Conservation (phyloP, 768 basidiomycete species). For the Phaeotremella fagi region DNA sequence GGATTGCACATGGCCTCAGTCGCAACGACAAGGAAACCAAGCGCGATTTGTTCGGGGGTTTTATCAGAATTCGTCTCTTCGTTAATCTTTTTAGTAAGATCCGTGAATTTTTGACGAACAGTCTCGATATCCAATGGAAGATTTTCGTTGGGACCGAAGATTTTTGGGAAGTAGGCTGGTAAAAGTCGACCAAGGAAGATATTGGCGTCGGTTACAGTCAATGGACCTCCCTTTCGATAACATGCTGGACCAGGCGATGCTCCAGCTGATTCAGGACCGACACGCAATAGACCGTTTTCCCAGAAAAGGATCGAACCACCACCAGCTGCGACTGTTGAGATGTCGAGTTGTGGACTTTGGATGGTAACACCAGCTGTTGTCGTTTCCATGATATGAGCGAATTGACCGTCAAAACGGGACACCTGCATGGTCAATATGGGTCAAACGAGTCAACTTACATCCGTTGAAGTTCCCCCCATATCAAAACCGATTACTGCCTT, state of each 20-base stretch:
- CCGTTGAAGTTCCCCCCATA: slow-evolving; percentile 26
- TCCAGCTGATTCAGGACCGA: slow-evolving; percentile 52
- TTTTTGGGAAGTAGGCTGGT: slow-evolving; percentile 24
- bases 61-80: slow-evolving; percentile 44
- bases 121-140: slow-evolving; percentile 18
- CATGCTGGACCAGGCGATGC: slow-evolving; percentile 24
- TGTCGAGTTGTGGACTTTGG: slow-evolving; percentile 81
- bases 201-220: slow-evolving; percentile 44
- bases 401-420: slow-evolving; percentile 52
- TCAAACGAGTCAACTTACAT: slow-evolving; percentile 58
- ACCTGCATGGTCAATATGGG: slow-evolving; percentile 53
- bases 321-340: slow-evolving; percentile 73
- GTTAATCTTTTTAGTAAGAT: slow-evolving; percentile 21
- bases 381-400: slow-evolving; percentile 90
- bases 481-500: slow-evolving; percentile 68
- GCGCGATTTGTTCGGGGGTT: slow-evolving; percentile 26
- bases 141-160: slow-evolving; percentile 26
- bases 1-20: slow-evolving; percentile 27
- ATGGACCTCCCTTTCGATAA: slow-evolving; percentile 30
- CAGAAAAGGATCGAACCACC: slow-evolving; percentile 30
- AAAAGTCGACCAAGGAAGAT: slow-evolving; percentile 32
- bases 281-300: slow-evolving; percentile 42
- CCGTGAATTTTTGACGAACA: slow-evolving; percentile 10
- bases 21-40: slow-evolving; percentile 29
- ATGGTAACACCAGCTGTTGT: slow-evolving; percentile 82